These are phyloP conservation scores for Ricinus communis DNA, from an alignment of 345 rosid species.

Conservation along the genomic window DNA sequence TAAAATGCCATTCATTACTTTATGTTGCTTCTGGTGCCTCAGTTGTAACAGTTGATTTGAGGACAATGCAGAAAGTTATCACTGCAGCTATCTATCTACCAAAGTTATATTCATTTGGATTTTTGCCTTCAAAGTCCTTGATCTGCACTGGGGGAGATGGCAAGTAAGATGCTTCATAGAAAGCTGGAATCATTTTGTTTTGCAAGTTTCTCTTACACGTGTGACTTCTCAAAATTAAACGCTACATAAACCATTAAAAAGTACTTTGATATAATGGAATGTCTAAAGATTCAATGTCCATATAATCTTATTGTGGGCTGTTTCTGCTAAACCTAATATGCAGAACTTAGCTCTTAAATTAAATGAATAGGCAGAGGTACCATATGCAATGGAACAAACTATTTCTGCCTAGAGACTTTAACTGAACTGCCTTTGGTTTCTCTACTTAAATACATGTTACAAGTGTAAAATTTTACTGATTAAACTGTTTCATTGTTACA, in stretches of 20 bases:
- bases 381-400: not conserved
- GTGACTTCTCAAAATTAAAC: not conserved
- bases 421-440: not conserved
- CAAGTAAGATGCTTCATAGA: conserved; percentile 42
- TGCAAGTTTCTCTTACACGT: not conserved
- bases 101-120: conserved; percentile 43
- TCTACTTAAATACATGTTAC: not conserved
- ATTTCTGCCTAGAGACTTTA: not conserved
- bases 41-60: conserved; percentile 53
- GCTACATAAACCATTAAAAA: not conserved
- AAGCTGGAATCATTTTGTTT: conserved; percentile 2
- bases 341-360: not conserved
- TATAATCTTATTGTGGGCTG: not conserved
- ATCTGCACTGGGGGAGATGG: conserved; percentile 55
- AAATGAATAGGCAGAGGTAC: not conserved
- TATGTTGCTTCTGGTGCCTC: conserved; percentile 66
- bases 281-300: not conserved
- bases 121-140: conserved; percentile 48
- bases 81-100: conserved; percentile 36
- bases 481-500: conserved; percentile 17
- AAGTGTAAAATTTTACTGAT: not conserved
- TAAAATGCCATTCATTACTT: conserved; percentile 57
- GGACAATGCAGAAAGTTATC: conserved; percentile 61
- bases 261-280: not conserved
- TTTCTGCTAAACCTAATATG: not conserved